These are phyloP conservation scores for Lactifluus echinatus DNA, from an alignment of 768 basidiomycete genomes.

Conservation along the genomic window DNA sequence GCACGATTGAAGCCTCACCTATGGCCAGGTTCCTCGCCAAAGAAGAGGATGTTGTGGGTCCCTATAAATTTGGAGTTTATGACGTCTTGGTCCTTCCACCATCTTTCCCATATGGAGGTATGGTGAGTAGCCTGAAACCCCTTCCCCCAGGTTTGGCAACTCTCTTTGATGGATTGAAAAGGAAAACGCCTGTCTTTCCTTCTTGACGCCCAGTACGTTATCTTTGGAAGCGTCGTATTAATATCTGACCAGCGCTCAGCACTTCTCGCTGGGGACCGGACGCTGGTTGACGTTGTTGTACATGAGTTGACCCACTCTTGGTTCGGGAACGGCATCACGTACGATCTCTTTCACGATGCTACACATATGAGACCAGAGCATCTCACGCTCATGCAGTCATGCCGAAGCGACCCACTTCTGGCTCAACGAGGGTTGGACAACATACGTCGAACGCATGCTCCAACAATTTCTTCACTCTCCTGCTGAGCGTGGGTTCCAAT, in stretches of 20 bases:
- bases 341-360: constrained; percentile 16
- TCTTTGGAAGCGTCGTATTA: neutral
- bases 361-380: neutral
- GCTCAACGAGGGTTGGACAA: constrained; percentile 93
- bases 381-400: constrained; percentile 33
- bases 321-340: constrained; percentile 90
- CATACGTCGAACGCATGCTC: constrained; percentile 81
- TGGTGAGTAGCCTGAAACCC: constrained; percentile 39
- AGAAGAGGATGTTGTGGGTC: constrained; percentile 65
- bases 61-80: constrained; percentile 82
- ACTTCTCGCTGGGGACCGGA: constrained; percentile 78
- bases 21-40: constrained; percentile 56
- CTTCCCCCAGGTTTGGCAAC: neutral
- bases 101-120: constrained; percentile 89
- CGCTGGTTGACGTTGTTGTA: constrained; percentile 81
- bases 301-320: constrained; percentile 84
- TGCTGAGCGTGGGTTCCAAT: constrained; percentile 72
- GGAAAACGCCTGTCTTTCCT: constrained; percentile 88
- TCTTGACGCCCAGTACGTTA: constrained; percentile 73
- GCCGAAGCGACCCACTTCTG: constrained; percentile 75
- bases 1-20: neutral
- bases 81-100: constrained; percentile 85
- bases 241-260: constrained; percentile 33
- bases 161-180: constrained; percentile 24
- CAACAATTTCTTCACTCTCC: constrained; percentile 61